Conservation (phyloP, 2,329 filamentous ascomycete species). For the Ophioceras dolichostomum region DNA sequence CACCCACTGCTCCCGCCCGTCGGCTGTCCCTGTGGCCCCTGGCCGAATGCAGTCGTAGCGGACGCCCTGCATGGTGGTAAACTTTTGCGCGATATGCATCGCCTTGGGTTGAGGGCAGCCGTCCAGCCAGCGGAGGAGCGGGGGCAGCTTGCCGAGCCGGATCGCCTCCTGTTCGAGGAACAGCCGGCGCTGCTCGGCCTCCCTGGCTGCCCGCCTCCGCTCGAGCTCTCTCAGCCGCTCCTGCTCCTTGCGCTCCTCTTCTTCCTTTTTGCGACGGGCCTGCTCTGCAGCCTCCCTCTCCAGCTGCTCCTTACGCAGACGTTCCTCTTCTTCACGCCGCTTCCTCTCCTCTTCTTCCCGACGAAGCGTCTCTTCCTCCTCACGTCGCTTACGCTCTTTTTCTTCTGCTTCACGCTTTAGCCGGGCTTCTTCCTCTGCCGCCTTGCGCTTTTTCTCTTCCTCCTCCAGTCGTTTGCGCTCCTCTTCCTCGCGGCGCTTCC, state of each 20-base stretch:
- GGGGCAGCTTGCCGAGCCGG: slow-evolving; percentile 44
- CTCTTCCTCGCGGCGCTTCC: slow-evolving; percentile 21
- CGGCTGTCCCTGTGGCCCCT: slow-evolving; percentile 35
- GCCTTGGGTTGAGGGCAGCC: slow-evolving; percentile 36
- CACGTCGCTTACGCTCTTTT: slow-evolving; percentile 12
- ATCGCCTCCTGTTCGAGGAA: slow-evolving; percentile 42
- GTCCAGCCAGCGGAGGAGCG: slow-evolving; percentile 49
- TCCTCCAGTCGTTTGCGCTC: slow-evolving; percentile 18
- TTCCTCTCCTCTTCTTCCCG: slow-evolving; percentile 17
- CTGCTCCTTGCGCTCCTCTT: slow-evolving; percentile 36
- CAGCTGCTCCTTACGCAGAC: slow-evolving; percentile 27
- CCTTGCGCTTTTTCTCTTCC: slow-evolving; percentile 16
- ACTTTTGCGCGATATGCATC: slow-evolving; percentile 36
- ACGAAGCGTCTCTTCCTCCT: slow-evolving; percentile 14
- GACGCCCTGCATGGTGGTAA: slow-evolving; percentile 45
- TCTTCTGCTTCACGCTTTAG: too few relatives aligned
- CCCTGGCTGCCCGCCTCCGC: slow-evolving; percentile 25
- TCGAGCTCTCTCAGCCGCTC: slow-evolving; percentile 26
- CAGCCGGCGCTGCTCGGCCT: slow-evolving; percentile 37
- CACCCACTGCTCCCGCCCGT: slow-evolving; percentile 54
- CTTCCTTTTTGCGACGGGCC: slow-evolving; percentile 36
- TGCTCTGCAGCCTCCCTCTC: slow-evolving; percentile 35
- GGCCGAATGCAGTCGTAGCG: slow-evolving; percentile 51
- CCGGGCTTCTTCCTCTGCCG: slow-evolving; percentile 17
- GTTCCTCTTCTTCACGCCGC: slow-evolving; percentile 32